Evolutionary conservation across 202 grass and related monocot genomes (phyloP).

Genomic region (Cymbopogon flexuosus): DNA sequence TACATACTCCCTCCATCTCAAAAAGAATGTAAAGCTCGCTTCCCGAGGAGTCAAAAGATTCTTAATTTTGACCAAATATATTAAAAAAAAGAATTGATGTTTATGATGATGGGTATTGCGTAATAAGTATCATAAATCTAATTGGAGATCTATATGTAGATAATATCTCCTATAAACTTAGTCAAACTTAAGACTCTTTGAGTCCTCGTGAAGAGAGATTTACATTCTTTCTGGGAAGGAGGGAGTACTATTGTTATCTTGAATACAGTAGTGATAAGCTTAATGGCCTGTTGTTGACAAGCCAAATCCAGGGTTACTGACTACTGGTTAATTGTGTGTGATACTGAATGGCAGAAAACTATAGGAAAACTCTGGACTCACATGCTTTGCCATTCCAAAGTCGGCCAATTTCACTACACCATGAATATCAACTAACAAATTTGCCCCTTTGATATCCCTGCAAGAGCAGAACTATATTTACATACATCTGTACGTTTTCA

Average conservation of each 20-base stretch:
- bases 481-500: constrained; percentile 17
- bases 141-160: no score
- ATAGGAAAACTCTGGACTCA: constrained; percentile 36
- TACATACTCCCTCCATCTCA: neutral
- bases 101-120: no score
- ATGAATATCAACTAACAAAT: constrained; percentile 90
- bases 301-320: neutral
- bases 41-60: no score
- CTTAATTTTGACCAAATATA: no score
- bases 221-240: no score
- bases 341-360: neutral
- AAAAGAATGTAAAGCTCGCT: no score
- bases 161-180: no score
- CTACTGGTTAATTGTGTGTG: neutral
- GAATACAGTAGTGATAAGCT: neutral
- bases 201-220: no score
- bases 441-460: constrained; percentile 98
- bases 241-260: neutral
- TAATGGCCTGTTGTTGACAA: neutral
- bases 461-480: constrained; percentile 38
- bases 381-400: constrained; percentile 98
- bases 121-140: no score
- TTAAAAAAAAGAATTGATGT: no score
- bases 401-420: constrained; percentile 95
- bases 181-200: no score